Conservation (phyloP, 164 flowering plant species). For the Aristolochia contorta region DNA sequence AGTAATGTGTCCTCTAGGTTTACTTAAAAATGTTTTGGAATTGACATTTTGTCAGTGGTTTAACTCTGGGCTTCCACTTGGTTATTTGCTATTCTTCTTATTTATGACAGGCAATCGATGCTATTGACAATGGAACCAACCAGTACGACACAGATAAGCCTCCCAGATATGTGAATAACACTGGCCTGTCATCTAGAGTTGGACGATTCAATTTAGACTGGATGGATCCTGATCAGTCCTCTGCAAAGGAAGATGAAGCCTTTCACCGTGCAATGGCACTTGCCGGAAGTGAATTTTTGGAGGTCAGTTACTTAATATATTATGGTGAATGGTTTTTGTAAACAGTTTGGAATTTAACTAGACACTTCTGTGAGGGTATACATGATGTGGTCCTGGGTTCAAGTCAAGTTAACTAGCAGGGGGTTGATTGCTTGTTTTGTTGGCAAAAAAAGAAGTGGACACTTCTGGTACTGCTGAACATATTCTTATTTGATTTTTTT, state of each 20-base stretch:
- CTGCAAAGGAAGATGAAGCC: constrained; percentile 82
- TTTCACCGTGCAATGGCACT: constrained; percentile 74
- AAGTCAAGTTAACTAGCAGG: too few species aligned
- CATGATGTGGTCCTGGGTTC: too few species aligned
- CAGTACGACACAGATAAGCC: constrained; percentile 74
- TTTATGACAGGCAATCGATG: constrained; percentile 74
- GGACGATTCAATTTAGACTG: constrained; percentile 80
- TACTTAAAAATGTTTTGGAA: too few species aligned
- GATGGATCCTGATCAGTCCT: constrained; percentile 83
- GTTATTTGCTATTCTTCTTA: neutral
- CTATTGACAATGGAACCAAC: constrained; percentile 85
- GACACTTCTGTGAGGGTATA: too few species aligned
- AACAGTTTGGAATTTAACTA: too few species aligned
- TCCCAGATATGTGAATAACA: constrained; percentile 68
- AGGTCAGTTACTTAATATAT: constrained; percentile 40
- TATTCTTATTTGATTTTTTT: neutral
- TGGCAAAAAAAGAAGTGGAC: too few species aligned
- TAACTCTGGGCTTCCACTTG: neutral
- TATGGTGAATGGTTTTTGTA: too few species aligned
- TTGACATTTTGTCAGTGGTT: too few species aligned
- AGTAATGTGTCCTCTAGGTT: too few species aligned
- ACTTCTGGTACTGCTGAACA: neutral
- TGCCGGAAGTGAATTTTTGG: constrained; percentile 78
- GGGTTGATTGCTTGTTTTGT: too few species aligned
- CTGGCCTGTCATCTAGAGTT: constrained; percentile 76